A percentile compares a stretch with the other conserved stretches of the same genome.
These are phyloP conservation scores for Podospora pseudoanserina DNA, from an alignment of 495 filamentous ascomycete genomes.

Conservation along the genomic window DNA sequence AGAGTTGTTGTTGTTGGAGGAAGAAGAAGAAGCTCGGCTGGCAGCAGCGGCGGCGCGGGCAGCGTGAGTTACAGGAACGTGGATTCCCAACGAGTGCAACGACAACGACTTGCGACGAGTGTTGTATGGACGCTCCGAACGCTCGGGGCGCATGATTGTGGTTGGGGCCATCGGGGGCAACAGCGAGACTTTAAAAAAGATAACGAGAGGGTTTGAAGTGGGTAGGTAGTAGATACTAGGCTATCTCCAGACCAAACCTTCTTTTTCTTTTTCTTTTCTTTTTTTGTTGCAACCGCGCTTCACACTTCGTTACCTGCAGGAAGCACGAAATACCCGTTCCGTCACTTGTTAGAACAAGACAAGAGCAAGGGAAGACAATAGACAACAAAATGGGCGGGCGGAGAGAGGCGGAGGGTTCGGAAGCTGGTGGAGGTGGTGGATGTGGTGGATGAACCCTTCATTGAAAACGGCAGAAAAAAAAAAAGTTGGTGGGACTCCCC, in stretches of 20 bases:
- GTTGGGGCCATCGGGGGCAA: slow-evolving; percentile 5
- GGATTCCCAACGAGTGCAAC: slow-evolving; percentile 87
- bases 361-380: slow-evolving; percentile 9
- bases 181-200: neutral
- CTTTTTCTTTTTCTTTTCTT: slow-evolving; percentile 8
- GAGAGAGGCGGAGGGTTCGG: slow-evolving; percentile 25
- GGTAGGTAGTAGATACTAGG: neutral
- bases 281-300: neutral
- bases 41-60: slow-evolving; percentile 50
- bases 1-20: slow-evolving; percentile 40
- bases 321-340: slow-evolving; percentile 15
- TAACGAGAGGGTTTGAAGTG: slow-evolving; percentile 9
- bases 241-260: slow-evolving; percentile 2
- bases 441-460: slow-evolving; percentile 9
- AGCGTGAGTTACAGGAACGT: slow-evolving; percentile 68
- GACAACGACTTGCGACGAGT: slow-evolving; percentile 96
- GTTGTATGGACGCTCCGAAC: slow-evolving; percentile 69
- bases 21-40: slow-evolving; percentile 24
- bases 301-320: slow-evolving; percentile 5
- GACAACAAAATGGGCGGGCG: slow-evolving; percentile 7
- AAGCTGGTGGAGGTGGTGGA: slow-evolving; percentile 9
- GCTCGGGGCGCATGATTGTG: slow-evolving; percentile 46
- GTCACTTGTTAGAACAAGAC: neutral
- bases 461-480: neutral
- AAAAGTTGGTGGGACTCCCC: slow-evolving; percentile 10